Conservation (phyloP, 208 protist species). For the Trypanosoma lewisi region DNA sequence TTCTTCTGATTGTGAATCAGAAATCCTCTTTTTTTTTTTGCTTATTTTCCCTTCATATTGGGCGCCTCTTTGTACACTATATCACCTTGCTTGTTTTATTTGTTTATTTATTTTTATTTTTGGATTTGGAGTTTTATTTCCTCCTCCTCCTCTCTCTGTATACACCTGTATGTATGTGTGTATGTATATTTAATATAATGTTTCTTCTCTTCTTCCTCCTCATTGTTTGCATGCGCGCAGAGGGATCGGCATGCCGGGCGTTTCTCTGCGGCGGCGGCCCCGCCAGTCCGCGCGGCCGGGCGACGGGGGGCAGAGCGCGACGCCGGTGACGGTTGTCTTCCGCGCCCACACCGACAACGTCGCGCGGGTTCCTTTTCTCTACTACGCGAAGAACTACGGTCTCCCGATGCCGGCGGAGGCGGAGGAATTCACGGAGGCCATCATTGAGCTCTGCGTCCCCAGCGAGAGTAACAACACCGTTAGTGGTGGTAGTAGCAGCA, state of each 20-base stretch:
- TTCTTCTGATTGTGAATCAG: no score
- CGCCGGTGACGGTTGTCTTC: constrained; percentile 73
- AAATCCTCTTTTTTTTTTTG: no score
- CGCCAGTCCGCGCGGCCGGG: constrained; percentile 35
- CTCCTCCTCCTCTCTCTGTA: no score
- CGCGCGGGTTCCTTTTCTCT: constrained; percentile 70
- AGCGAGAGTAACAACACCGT: not conserved
- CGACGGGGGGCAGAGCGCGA: constrained; percentile 36
- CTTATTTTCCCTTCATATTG: no score
- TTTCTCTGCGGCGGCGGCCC: constrained; percentile 40
- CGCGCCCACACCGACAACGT: constrained; percentile 60
- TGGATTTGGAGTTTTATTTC: no score
- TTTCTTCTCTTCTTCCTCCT: no score
- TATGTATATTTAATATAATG: no score
- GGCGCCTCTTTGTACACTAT: no score
- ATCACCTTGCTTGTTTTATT: no score
- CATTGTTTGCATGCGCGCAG: no score
- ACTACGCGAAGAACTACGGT: constrained; percentile 73
- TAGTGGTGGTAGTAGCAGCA: not conserved
- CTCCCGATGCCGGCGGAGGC: constrained; percentile 22
- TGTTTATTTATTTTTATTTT: no score
- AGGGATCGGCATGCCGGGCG: constrained; percentile 30
- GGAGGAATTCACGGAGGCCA: constrained; percentile 20
- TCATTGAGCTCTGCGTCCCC: constrained; percentile 25
- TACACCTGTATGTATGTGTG: no score